Evolutionary conservation across 257 asterid species (phyloP), one percentile per base, ranked within the genome.

Genomic region (Lavandula angustifolia): DNA sequence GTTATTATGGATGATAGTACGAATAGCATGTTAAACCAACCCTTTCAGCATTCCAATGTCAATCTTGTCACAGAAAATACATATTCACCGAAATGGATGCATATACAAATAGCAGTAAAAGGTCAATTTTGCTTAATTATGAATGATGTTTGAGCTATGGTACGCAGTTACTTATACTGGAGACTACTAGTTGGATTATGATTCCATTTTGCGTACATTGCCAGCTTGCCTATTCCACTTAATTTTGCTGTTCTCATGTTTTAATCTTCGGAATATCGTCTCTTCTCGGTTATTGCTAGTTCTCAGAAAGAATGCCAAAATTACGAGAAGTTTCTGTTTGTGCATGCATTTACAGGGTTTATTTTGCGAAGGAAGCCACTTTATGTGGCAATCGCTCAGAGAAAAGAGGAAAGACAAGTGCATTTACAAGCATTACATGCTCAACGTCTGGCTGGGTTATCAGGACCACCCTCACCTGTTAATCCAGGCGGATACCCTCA

Each of bases 321-420:
- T 51, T 40, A 9, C 7, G 52, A 35, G 61, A 64, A 33, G 11
- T 17, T 47, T 5, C 9, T 44, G 42, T 29, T 13, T 44, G 1
- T 74, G 67, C 43, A 56, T 69, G 22, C 61, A 31, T 59, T 22
- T 69, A 43, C 86, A 91, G 98, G 96, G 29, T 68, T 53, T 41
- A 83, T 86, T 88, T 67, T 84, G 75, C 85, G 80, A 51, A 70
- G 77, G 72, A 91, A 91, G 83, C 92, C 96, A 17, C 61, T 91
- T 62, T 88, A 84, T 54, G 94, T 82, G 37, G 81, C 94, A 13
- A 75, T 86, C 76, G 98, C 98, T 60, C 98, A 88, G 79, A 85
- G 85, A 73, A 91, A 91, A 83, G 95, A 83, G 75, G 96, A 91
- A 54, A 81, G 96, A 47, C 85, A 70, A 75, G 84, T 89, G 7